Percentiles rank a stretch among this genome's conserved stretches.
Evolutionary conservation across 306 rosid genomes (phyloP).

Genomic region (Ormosia semicastrata): DNA sequence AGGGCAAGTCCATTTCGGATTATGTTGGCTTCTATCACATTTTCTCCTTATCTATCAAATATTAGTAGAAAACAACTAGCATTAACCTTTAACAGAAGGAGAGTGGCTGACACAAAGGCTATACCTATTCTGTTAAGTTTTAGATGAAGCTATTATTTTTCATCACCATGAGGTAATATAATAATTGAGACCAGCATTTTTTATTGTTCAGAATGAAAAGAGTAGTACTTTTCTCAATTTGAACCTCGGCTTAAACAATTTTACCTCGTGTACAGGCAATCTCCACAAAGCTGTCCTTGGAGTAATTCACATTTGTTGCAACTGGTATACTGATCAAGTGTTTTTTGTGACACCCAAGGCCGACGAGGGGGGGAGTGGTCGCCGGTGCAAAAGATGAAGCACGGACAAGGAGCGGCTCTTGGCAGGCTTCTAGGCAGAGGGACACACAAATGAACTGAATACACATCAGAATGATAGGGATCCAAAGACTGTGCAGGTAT

Average conservation of each 20-base stretch:
- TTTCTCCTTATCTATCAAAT: constrained; percentile 67
- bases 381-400: too few relatives aligned
- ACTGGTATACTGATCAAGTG: constrained; percentile 49
- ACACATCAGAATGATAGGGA: too few relatives aligned
- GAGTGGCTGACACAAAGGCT: not conserved
- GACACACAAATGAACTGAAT: too few relatives aligned
- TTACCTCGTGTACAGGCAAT: constrained; percentile 85
- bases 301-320: constrained; percentile 64
- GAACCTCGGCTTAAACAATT: constrained; percentile 15
- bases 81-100: not conserved
- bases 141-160: not conserved
- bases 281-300: constrained; percentile 76
- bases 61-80: not conserved
- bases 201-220: not conserved
- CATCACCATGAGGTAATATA: not conserved
- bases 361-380: too few relatives aligned
- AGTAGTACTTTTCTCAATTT: constrained; percentile 1
- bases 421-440: too few relatives aligned
- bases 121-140: not conserved
- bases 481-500: too few relatives aligned
- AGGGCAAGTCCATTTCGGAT: constrained; percentile 67
- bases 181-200: not conserved
- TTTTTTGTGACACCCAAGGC: too few relatives aligned
- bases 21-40: constrained; percentile 51
- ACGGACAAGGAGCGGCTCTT: too few relatives aligned